These are phyloP conservation scores for Thecaphora thlaspeos DNA, from an alignment of 1,284 basidiomycete genomes.

Conservation along the genomic window DNA sequence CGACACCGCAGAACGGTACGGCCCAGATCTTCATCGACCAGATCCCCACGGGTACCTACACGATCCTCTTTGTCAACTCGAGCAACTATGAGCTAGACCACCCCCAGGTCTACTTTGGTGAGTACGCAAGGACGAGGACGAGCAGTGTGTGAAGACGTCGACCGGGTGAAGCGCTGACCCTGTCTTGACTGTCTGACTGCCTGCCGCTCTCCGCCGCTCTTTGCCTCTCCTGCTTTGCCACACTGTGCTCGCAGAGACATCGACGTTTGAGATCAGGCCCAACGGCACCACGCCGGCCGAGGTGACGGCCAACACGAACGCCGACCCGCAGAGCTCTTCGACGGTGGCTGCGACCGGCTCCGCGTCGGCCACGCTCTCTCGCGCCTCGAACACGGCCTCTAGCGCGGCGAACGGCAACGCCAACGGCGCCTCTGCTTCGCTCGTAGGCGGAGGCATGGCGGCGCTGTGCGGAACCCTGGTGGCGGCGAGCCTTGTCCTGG, in stretches of 20 bases:
- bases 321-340: constrained; percentile 23
- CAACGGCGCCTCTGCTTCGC: constrained; percentile 7
- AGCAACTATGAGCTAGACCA: constrained; percentile 39
- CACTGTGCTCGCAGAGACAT: constrained; percentile 12
- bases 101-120: constrained; percentile 36
- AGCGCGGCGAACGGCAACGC: background rate
- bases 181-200: too few relatives aligned
- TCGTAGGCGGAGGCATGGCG: constrained; percentile 1
- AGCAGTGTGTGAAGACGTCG: too few relatives aligned
- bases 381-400: constrained; percentile 8
- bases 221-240: too few relatives aligned
- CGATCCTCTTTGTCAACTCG: constrained; percentile 39
- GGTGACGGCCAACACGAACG: constrained; percentile 37
- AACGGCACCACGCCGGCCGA: constrained; percentile 33
- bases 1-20: constrained; percentile 16
- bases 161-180: too few relatives aligned
- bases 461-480: constrained; percentile 14
- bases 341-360: constrained; percentile 22
- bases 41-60: constrained; percentile 35
- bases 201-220: too few relatives aligned
- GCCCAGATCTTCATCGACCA: constrained; percentile 38
- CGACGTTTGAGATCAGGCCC: constrained; percentile 30
- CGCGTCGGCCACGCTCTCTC: constrained; percentile 19
- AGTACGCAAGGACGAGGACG: background rate
- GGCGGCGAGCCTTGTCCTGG: constrained; percentile 16